Evolutionary conservation across 805 yeast genomes (phyloP).

Genomic region (Sugiyamaella boreocaroliniensis): DNA sequence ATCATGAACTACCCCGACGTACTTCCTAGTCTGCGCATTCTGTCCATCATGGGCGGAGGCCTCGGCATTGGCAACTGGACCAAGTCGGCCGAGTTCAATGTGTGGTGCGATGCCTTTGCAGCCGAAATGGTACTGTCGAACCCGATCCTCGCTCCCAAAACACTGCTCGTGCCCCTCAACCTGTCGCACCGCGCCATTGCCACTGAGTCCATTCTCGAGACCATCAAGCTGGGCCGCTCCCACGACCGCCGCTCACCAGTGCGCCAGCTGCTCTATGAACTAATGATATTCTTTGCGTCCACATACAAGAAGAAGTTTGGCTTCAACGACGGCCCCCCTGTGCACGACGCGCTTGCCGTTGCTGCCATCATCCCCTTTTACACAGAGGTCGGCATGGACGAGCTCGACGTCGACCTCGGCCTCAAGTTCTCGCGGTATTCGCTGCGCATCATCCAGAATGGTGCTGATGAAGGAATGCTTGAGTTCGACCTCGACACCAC

Average conservation of each 20-base stretch:
- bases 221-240: constrained; percentile 33
- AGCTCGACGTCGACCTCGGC: constrained; percentile 13
- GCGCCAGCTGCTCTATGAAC: constrained; percentile 48
- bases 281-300: constrained; percentile 45
- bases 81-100: constrained; percentile 64
- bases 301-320: constrained; percentile 40
- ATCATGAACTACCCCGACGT: constrained; percentile 50
- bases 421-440: constrained; percentile 14
- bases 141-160: constrained; percentile 40
- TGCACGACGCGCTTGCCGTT: constrained; percentile 75
- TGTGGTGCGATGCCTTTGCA: constrained; percentile 70
- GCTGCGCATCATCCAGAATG: constrained; percentile 18
- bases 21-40: constrained; percentile 40
- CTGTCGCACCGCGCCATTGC: constrained; percentile 63
- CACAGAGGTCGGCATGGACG: constrained; percentile 15
- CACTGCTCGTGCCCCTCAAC: constrained; percentile 58
- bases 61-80: constrained; percentile 42
- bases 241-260: constrained; percentile 36
- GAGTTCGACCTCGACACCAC: constrained; percentile 10
- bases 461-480: constrained; percentile 28
- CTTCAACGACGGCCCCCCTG: constrained; percentile 56
- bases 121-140: constrained; percentile 52
- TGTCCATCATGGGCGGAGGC: constrained; percentile 77
- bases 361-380: constrained; percentile 48
- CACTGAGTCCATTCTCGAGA: constrained; percentile 35